Conservation (phyloP, 2,329 filamentous ascomycete species). For the Neospermospora avenae region DNA sequence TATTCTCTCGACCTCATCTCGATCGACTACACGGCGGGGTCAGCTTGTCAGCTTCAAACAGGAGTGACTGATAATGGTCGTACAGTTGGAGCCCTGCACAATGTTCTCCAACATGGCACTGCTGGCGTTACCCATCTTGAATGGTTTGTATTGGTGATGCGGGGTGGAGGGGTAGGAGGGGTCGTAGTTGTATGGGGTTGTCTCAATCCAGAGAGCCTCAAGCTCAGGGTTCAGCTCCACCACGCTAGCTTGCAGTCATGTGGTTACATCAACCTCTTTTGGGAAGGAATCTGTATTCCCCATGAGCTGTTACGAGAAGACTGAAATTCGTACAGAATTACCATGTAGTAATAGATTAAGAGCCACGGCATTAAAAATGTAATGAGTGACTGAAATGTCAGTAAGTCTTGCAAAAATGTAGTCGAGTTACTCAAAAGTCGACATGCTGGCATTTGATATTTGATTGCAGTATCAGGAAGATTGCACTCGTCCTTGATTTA, state of each 20-base stretch:
- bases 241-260: slow-evolving; percentile 1
- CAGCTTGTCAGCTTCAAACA: not conserved
- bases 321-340: no score
- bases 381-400: no score
- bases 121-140: slow-evolving; percentile 64
- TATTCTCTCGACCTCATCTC: slow-evolving; percentile 92
- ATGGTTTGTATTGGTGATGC: slow-evolving; percentile 4
- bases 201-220: not conserved
- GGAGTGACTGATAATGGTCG: slow-evolving; percentile 21
- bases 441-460: no score
- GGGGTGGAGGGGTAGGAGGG: slow-evolving; percentile 13
- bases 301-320: no score
- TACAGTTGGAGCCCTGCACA: slow-evolving; percentile 96
- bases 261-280: not conserved
- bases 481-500: no score
- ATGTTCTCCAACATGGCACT: slow-evolving; percentile 88
- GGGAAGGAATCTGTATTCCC: no score
- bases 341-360: no score
- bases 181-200: slow-evolving; percentile 10
- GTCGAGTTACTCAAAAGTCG: no score
- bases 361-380: no score
- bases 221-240: not conserved
- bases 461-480: no score
- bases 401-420: no score
- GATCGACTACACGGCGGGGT: slow-evolving; percentile 66